Base-by-base conservation (phyloP, 208 protist species). In the Trypanosoma scelopori region DNA sequence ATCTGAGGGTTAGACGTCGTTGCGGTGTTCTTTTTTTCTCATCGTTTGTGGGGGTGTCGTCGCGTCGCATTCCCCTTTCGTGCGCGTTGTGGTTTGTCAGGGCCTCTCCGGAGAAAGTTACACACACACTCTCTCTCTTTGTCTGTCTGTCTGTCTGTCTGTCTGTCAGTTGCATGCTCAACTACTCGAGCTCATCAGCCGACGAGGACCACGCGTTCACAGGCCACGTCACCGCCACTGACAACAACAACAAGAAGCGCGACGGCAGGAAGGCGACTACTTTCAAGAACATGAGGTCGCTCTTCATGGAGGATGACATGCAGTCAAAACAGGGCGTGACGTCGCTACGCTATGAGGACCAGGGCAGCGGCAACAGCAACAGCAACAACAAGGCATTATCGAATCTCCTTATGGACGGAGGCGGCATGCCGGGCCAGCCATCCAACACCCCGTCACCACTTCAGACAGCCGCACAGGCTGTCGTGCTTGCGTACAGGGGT, bases 401-500 rank as follows among this genome's bases (percentile, higher is more conserved):
- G 37, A 32, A 32, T 4, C 63, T 45, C 12, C 35, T 65, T 18
- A 60, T 60, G 53, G 63, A 41, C 25, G 50, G 63, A 5, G 25
- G 23, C 12, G 37, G 50, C 30, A 42, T 25, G 11, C 18, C 46
- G n/a, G 50, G 58, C 23, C 16, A 55, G 5, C 42, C 22, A 42
- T 25, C 53, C 22, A 52, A 47, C 43, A 55, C 45, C 43, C 47
- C 61, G 35, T 73, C 67, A 25, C 67, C 65, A n/a, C 48, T 82
- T 18, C 73, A 69, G 47, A 86, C 78, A 18, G 80, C 74, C 3
- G n/a, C 68, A 47, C 80, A 87, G 39, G 71, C 71, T 5, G 45
- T 78, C 2, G 71, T 87, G 37, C 65, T 87, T 47, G 74, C 73
- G 23, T 92, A 87, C 59, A 79, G 73, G 12, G 79, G 75, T 27